Evolutionary conservation across 352 stramenopile genomes (phyloP).

Genomic region (Phytophthora foliorum): DNA sequence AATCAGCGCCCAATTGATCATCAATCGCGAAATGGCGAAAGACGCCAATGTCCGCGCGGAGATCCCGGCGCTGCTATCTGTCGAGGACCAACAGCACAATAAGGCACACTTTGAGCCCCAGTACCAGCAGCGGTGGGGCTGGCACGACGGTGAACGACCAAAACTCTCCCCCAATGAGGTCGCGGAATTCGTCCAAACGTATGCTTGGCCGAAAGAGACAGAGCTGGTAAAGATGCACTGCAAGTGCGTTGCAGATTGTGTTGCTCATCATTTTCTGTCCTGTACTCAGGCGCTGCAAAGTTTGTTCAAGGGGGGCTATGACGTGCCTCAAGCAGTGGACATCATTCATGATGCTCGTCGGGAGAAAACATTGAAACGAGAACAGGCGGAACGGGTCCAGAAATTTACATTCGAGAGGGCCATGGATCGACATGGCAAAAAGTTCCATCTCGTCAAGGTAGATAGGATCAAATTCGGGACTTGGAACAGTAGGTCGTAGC

Average conservation of each 20-base stretch:
- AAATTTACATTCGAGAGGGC: slow-evolving; percentile 54
- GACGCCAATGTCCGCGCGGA: slow-evolving; percentile 46
- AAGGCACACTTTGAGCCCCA: slow-evolving; percentile 9
- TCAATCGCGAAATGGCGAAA: slow-evolving; percentile 29
- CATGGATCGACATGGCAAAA: slow-evolving; percentile 64
- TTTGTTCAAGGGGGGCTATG: slow-evolving; percentile 57
- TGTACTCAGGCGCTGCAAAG: slow-evolving; percentile 58
- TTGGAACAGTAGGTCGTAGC: not conserved
- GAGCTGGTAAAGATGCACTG: slow-evolving; percentile 50
- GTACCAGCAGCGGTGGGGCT: slow-evolving; percentile 57
- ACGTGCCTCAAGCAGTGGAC: slow-evolving; percentile 48
- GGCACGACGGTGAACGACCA: slow-evolving; percentile 31
- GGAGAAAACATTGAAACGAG: slow-evolving; percentile 34
- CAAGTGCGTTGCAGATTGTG: slow-evolving; percentile 16
- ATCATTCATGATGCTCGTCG: slow-evolving; percentile 52
- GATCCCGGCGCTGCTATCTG: slow-evolving; percentile 55
- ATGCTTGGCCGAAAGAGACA: slow-evolving; percentile 59
- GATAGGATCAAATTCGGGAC: not conserved
- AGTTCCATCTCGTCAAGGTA: slow-evolving; percentile 74
- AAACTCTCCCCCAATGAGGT: slow-evolving; percentile 42
- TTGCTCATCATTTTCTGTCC: slow-evolving; percentile 1
- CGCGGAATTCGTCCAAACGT: slow-evolving; percentile 59
- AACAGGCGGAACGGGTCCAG: slow-evolving; percentile 45
- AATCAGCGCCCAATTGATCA: slow-evolving; percentile 23
- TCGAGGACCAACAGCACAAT: slow-evolving; percentile 22